Conservation (phyloP, 768 basidiomycete species). For the Crassisporium funariophilum region DNA sequence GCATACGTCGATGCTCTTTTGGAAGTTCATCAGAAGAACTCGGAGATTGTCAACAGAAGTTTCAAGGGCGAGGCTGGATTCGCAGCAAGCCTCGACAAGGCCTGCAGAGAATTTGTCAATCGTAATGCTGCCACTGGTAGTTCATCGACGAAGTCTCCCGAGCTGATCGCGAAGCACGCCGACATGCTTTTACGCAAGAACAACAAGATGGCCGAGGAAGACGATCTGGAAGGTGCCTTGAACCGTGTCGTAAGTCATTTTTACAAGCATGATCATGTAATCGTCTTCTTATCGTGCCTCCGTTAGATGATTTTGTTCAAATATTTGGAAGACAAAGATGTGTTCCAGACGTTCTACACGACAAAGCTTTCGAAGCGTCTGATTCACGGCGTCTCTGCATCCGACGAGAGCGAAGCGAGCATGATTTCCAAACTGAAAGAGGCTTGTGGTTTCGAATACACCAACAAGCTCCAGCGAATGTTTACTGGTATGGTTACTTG, state of each 20-base stretch:
- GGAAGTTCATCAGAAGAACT: conserved; percentile 93
- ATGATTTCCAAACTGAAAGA: conserved; percentile 99
- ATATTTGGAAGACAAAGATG: conserved; percentile 99
- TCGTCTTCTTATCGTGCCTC: conserved; percentile 28
- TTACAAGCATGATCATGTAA: conserved; percentile 28
- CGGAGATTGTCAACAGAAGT: conserved; percentile 86
- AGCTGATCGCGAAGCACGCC: conserved; percentile 92
- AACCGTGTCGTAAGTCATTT: conserved; percentile 81
- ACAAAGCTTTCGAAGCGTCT: conserved; percentile 95
- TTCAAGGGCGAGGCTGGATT: conserved; percentile 97
- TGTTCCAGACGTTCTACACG: conserved; percentile 98
- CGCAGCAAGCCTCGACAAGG: conserved; percentile 94
- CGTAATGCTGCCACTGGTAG: conserved; percentile 88
- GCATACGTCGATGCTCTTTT: conserved; percentile 93
- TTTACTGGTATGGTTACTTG: conserved; percentile 75
- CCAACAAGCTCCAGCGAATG: conserved; percentile 97
- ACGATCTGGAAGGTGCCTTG: conserved; percentile 87
- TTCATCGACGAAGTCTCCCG: conserved; percentile 90
- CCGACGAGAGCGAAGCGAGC: conserved; percentile 95
- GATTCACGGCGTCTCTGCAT: conserved; percentile 90
- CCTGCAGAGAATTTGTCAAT: conserved; percentile 96
- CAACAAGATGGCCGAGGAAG: conserved; percentile 96
- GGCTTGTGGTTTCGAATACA: conserved; percentile 98
- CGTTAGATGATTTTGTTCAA: conserved; percentile 96
- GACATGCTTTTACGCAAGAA: conserved; percentile 92